phyloP scores from a whole-genome alignment of 208 protist species.

The Leishmania tarentolae region DNA sequence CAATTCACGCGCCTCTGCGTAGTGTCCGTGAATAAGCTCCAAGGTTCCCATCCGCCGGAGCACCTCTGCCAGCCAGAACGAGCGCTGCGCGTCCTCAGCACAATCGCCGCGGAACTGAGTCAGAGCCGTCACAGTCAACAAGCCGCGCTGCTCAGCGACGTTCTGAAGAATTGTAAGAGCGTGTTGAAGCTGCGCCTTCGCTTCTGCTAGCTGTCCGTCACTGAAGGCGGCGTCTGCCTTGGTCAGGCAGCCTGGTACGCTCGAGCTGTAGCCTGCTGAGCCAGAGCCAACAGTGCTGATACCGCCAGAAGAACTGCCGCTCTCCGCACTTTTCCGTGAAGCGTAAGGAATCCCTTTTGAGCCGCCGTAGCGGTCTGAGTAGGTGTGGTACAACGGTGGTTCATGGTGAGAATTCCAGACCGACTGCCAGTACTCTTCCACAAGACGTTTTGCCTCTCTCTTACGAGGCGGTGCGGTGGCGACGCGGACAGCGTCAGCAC shows the following conservation, averaged over 20 bases:
- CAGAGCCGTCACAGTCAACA: conserved; percentile 16
- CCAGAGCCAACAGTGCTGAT: not conserved
- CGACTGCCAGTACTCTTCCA: conserved; percentile 82
- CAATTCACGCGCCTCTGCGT: conserved; percentile 59
- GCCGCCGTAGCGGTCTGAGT: conserved; percentile 74
- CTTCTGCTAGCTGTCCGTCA: conserved; percentile 42
- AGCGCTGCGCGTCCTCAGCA: conserved; percentile 28
- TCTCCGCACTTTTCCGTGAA: conserved; percentile 39
- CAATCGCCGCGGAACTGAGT: conserved; percentile 15
- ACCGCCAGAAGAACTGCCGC: conserved; percentile 14
- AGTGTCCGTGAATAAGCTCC: conserved; percentile 52
- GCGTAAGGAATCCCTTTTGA: conserved; percentile 65
- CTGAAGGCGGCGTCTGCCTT: conserved; percentile 38
- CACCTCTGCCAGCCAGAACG: conserved; percentile 42
- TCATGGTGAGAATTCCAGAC: conserved; percentile 55
- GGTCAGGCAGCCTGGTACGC: conserved; percentile 39
- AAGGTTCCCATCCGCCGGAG: conserved; percentile 66
- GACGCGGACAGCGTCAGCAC: not conserved
- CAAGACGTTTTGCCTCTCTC: conserved; percentile 35
- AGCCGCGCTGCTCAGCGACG: conserved; percentile 26
- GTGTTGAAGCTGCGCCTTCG: conserved; percentile 47
- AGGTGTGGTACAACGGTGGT: conserved; percentile 76
- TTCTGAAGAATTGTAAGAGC: conserved; percentile 76
- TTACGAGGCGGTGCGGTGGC: not conserved
- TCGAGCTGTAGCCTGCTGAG: not conserved